Base-by-base conservation (phyloP, 306 rosid species). In the Cyamopsis tetragonoloba region DNA sequence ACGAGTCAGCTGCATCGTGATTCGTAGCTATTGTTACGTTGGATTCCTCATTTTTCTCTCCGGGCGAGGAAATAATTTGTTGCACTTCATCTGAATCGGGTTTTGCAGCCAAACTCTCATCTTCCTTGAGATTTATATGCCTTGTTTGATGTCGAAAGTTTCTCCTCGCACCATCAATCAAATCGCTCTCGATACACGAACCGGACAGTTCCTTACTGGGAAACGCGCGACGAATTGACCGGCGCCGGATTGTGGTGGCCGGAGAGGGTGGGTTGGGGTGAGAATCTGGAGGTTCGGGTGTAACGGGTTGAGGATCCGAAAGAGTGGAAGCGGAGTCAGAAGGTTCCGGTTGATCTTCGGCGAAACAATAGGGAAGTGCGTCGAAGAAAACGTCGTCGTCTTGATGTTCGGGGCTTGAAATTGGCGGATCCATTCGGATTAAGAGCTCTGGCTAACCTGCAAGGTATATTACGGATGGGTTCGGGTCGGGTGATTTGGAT, bases 381-480 rank as follows among this genome's bases (percentile, higher is more conserved):
- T 91, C 89, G 76, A 44, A 5, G 79, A 80, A 82, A 38, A 68
- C 64, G 75, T 53, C 82, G 35, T 68, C 87, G 66, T 80, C 61
- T 10, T 83, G 82, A 34, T 49, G 39, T 5, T 81, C 84, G 19
- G 50, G 35, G 63, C 28, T 74, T 55, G 79, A 7, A 27, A 2
- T 38, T 19, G 69, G 76, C 20, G 79, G 62, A 60, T 80, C 91
- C 97, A 91, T 91, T 61, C 42, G 7, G 74, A 37, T 48, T 72
- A 18, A 26, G 37, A 58, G 30, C 0, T 53, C 15, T 2, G 5
- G 37, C 23, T 10, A 37, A 14, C 22, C 22, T 20, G 22, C 2
- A 2, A n/a, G n/a, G n/a, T n/a, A n/a, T n/a, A n/a, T n/a, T n/a
- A n/a, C n/a, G n/a, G n/a, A n/a, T n/a, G n/a, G n/a, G n/a, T n/a